Percentiles rank a stretch among this genome's conserved stretches.
Conservation (phyloP, 208 protist species). For the Leishmania arabica region DNA sequence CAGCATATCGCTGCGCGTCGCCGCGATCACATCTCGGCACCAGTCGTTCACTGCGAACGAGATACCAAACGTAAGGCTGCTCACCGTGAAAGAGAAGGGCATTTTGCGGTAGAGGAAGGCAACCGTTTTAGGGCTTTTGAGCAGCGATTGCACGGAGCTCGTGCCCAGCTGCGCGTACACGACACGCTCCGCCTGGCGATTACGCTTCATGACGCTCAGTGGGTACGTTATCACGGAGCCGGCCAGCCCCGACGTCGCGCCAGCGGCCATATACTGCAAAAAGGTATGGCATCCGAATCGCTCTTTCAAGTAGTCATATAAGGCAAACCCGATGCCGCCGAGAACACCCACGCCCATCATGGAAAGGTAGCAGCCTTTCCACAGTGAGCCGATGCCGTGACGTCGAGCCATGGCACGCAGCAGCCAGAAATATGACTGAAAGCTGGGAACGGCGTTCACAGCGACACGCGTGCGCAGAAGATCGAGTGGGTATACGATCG, state of each 20-base stretch:
- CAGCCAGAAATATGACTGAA: constrained; percentile 81
- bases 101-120: constrained; percentile 73
- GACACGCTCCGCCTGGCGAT: constrained; percentile 74
- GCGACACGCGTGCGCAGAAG: constrained; percentile 85
- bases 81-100: constrained; percentile 71
- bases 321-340: constrained; percentile 90
- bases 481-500: constrained; percentile 93
- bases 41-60: constrained; percentile 84
- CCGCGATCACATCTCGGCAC: constrained; percentile 62
- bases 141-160: constrained; percentile 44
- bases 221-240: constrained; percentile 89
- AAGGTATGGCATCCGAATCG: constrained; percentile 65
- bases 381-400: constrained; percentile 61
- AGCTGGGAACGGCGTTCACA: constrained; percentile 47
- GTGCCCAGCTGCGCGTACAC: constrained; percentile 43
- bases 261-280: constrained; percentile 61
- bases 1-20: constrained; percentile 65
- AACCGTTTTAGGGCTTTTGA: constrained; percentile 46
- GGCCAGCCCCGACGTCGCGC: constrained; percentile 66
- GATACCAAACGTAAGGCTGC: constrained; percentile 76
- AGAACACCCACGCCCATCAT: constrained; percentile 88
- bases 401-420: constrained; percentile 62
- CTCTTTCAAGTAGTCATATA: constrained; percentile 88
- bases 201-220: constrained; percentile 83
- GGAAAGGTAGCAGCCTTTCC: constrained; percentile 84